Evolutionary conservation across 768 basidiomycete genomes (phyloP).

Genomic region (Termitomyces sp.): DNA sequence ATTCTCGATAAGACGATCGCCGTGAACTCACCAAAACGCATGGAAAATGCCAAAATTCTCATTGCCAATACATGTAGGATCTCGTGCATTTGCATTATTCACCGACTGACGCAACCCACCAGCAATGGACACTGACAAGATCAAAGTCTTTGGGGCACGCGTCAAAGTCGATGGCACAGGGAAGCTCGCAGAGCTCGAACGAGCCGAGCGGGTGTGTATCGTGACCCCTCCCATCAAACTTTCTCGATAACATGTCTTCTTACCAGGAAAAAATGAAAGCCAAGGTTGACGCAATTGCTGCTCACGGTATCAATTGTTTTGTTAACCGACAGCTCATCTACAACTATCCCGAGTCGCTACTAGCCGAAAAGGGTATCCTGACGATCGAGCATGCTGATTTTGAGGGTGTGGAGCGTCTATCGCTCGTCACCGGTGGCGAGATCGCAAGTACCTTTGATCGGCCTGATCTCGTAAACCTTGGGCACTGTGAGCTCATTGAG

Average conservation of each 20-base stretch:
- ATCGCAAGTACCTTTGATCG: slow-evolving; percentile 94
- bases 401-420: slow-evolving; percentile 94
- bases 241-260: neutral
- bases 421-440: slow-evolving; percentile 96
- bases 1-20: slow-evolving; percentile 96
- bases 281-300: slow-evolving; percentile 91
- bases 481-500: slow-evolving; percentile 91
- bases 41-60: slow-evolving; percentile 93
- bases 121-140: slow-evolving; percentile 99
- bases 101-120: slow-evolving; percentile 20
- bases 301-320: slow-evolving; percentile 95
- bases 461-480: slow-evolving; percentile 89
- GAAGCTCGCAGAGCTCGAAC: slow-evolving; percentile 96
- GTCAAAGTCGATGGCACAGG: slow-evolving; percentile 95
- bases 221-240: neutral
- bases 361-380: slow-evolving; percentile 94
- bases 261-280: slow-evolving; percentile 98
- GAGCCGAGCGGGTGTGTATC: slow-evolving; percentile 74
- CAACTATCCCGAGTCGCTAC: slow-evolving; percentile 95
- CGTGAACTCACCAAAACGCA: slow-evolving; percentile 88
- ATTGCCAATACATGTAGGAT: slow-evolving; percentile 95
- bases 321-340: slow-evolving; percentile 98
- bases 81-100: no score
- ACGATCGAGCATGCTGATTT: slow-evolving; percentile 98
- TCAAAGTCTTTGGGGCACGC: slow-evolving; percentile 97